Evolutionary conservation across 305 asterid genomes (phyloP).

Genomic region (Rubia balearica): DNA sequence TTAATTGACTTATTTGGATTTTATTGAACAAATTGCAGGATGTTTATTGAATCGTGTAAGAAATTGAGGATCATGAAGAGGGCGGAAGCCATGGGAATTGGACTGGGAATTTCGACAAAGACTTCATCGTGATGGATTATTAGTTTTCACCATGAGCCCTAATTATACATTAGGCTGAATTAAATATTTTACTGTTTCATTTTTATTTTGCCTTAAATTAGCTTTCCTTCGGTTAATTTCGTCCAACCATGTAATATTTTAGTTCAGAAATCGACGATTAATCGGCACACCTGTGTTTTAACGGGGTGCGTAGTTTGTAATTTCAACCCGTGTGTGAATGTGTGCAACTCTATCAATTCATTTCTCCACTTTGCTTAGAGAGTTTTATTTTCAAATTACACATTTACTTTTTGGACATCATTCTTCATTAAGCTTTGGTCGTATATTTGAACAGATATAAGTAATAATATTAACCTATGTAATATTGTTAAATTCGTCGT

Average conservation of each 20-base stretch:
- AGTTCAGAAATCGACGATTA: not conserved
- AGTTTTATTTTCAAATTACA: too few species aligned
- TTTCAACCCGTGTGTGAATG: not conserved
- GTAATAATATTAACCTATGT: too few species aligned
- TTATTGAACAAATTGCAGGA: conserved; percentile 31
- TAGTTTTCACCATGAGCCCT: not conserved
- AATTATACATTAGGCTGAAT: not conserved
- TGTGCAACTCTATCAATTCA: too few species aligned
- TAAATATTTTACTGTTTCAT: not conserved
- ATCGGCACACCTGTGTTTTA: not conserved
- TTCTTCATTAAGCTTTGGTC: too few species aligned
- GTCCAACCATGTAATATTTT: not conserved
- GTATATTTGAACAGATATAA: too few species aligned
- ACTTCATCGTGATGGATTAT: conserved; percentile 29
- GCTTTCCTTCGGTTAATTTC: not conserved
- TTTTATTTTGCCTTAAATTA: not conserved
- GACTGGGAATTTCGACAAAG: conserved; percentile 32
- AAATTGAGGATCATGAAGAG: conserved; percentile 72
- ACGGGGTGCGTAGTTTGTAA: not conserved
- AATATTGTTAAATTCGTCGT: too few species aligned
- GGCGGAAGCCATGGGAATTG: conserved; percentile 47
- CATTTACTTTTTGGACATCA: too few species aligned
- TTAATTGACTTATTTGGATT: not conserved
- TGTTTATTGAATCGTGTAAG: conserved; percentile 67
- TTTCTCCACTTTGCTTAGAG: too few species aligned